A percentile compares a stretch with the other conserved stretches of the same genome.
These are phyloP conservation scores for Datisca glomerata DNA, from an alignment of 306 rosid species.

Conservation along the genomic window DNA sequence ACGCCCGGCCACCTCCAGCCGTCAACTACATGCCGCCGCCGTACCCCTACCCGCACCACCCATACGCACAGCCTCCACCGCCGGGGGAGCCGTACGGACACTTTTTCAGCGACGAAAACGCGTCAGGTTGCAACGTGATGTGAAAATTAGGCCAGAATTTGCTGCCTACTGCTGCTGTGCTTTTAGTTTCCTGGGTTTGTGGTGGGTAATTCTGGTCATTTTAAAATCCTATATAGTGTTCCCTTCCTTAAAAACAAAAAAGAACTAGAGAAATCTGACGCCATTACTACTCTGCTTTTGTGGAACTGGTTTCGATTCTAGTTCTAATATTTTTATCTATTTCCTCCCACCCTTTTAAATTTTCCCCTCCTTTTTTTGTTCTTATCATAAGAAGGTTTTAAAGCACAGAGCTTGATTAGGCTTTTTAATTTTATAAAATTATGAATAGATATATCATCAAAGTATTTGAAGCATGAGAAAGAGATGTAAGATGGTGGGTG, in stretches of 20 bases:
- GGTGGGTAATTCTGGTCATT: too few relatives aligned
- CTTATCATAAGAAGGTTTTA: too few relatives aligned
- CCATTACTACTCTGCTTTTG: too few relatives aligned
- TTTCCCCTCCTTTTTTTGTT: slow-evolving; percentile 4
- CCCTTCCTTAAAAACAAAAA: too few relatives aligned
- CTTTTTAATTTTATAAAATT: slow-evolving; percentile 4
- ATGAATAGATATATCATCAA: slow-evolving; percentile 1
- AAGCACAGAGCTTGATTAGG: slow-evolving; percentile 27
- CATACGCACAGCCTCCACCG: slow-evolving; percentile 22
- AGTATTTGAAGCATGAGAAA: slow-evolving; percentile 3
- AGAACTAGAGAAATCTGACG: too few relatives aligned
- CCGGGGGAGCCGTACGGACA: slow-evolving; percentile 32
- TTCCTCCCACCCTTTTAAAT: slow-evolving; percentile 4
- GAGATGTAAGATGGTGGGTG: slow-evolving; percentile 6
- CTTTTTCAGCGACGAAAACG: slow-evolving; percentile 61
- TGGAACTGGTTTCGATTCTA: too few relatives aligned
- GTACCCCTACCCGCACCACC: slow-evolving; percentile 20
- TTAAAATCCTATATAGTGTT: too few relatives aligned
- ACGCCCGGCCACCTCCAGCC: slow-evolving; percentile 30
- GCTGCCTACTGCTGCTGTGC: background rate
- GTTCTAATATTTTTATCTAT: too few relatives aligned
- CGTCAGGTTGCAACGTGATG: slow-evolving; percentile 67
- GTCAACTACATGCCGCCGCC: slow-evolving; percentile 35
- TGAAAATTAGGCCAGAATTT: too few relatives aligned
- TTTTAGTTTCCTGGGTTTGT: background rate